A percentile compares a stretch with the other conserved stretches of the same genome.
phyloP scores from a whole-genome alignment of 345 rosid species.

The Stellera chamaejasme region DNA sequence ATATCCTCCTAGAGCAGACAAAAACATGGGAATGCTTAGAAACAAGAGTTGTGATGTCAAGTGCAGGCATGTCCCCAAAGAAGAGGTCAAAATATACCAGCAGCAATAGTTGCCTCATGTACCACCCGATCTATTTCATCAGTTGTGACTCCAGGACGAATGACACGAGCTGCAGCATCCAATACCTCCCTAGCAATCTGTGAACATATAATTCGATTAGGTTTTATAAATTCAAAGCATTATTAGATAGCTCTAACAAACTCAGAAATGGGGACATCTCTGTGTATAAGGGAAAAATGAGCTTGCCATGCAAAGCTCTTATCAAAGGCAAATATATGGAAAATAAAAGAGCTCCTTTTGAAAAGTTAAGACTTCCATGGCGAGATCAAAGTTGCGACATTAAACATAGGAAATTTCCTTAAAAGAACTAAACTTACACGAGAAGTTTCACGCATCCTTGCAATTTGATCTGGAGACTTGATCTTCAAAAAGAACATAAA shows the following conservation, averaged over 20 bases:
- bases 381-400: not conserved
- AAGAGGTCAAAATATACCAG: conserved; percentile 37
- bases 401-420: conserved; percentile 1
- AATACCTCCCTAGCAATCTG: conserved; percentile 85
- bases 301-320: not conserved
- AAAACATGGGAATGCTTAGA: not conserved
- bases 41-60: not conserved
- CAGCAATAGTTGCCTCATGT: conserved; percentile 81
- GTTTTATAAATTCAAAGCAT: not conserved
- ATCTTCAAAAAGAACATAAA: conserved; percentile 38
- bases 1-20: conserved; percentile 64
- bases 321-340: not conserved
- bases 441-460: conserved; percentile 86
- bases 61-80: not conserved
- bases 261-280: not conserved
- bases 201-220: conserved; percentile 1
- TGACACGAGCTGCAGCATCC: conserved; percentile 80
- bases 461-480: conserved; percentile 78
- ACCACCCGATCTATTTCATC: conserved; percentile 94
- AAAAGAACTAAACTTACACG: conserved; percentile 39
- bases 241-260: not conserved
- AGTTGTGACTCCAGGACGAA: conserved; percentile 85
- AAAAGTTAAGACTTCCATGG: not conserved
- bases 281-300: not conserved
- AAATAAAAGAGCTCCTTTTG: too few relatives aligned